Conservation (phyloP, 2,329 filamentous ascomycete species). For the Sphaerulina musiva region DNA sequence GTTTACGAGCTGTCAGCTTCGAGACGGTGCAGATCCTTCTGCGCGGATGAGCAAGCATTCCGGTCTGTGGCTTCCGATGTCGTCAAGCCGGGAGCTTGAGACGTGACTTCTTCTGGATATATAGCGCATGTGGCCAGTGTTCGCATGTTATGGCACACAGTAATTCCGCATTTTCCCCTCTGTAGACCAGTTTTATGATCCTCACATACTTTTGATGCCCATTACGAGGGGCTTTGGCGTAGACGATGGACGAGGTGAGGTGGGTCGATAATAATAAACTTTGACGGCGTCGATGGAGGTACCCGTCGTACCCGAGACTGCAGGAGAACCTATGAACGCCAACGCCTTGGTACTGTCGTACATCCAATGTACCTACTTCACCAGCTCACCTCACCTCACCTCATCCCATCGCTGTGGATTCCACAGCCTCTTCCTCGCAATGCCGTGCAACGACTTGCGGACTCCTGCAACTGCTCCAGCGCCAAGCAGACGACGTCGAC, state of each 20-base stretch:
- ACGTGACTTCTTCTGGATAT: neutral
- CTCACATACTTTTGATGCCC: no score
- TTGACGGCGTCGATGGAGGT: no score
- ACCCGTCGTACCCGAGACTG: no score
- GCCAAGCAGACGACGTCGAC: no score
- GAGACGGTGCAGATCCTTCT: slow-evolving; percentile 5
- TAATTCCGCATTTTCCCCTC: neutral
- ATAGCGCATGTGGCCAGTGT: neutral
- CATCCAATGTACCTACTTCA: no score
- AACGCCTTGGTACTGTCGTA: no score
- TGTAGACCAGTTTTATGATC: neutral
- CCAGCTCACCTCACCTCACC: no score
- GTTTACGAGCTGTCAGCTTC: slow-evolving; percentile 3
- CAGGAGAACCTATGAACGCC: no score
- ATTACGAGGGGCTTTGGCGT: neutral
- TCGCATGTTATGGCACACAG: neutral
- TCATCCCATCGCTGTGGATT: no score
- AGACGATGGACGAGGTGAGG: neutral
- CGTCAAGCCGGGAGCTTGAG: neutral
- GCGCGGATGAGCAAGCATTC: neutral
- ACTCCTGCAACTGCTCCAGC: no score
- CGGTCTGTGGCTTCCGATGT: neutral
- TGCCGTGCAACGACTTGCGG: no score
- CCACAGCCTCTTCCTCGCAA: no score
- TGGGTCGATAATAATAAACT: neutral